Base-by-base conservation (phyloP, 305 asterid genomes). In the Solanum hybrid region DNA sequence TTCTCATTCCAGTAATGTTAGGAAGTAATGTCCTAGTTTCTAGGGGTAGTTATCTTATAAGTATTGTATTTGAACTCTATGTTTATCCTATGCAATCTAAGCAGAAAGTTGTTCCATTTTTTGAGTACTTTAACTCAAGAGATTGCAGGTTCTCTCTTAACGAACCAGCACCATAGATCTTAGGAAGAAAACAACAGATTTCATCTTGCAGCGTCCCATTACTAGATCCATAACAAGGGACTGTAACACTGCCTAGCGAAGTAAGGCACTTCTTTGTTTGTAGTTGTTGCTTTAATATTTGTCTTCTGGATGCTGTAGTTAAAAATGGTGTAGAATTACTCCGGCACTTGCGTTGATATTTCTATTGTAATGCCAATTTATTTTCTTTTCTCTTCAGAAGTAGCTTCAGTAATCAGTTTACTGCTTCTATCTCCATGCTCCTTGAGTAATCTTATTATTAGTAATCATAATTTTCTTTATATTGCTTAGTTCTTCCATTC, bases 201-300 rank as follows among this genome's bases (percentile, higher is more conserved):
- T 12, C 32, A 12, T 71, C 77, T 11, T 26, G 34, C 77, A 71
- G 77, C 4, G 2, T 71, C 19, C 77, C 34, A 71, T 5, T 26
- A 71, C 19, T 11, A 71, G 76, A 71, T 71, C 77, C 77, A 71
- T 11, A 26, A 71, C 77, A 71, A 9, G 77, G 77, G 19, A 71
- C 77, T 26, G 15, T 71, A 71, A 11, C 32, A 12, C 77, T 26
- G 32, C 95, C n/a, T 97, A 92, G 94, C 88, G 86, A 90, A 81
- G 91, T 92, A 91, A 89, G 91, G 24, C 31, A 60, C 85, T 76
- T 29, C 42, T 88, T 77, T 40, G 85, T 88, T 42, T 92, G 94
- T 94, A 92, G 91, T 84, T 90, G 80, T 38, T 72, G 78, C 85
- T 89, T 24, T 37, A 77, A 26, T 36, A 51, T 90, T 82, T 76